These are phyloP conservation scores for Domatiomyces catenatus DNA, from an alignment of 2,329 filamentous ascomycete genomes.

Conservation along the genomic window DNA sequence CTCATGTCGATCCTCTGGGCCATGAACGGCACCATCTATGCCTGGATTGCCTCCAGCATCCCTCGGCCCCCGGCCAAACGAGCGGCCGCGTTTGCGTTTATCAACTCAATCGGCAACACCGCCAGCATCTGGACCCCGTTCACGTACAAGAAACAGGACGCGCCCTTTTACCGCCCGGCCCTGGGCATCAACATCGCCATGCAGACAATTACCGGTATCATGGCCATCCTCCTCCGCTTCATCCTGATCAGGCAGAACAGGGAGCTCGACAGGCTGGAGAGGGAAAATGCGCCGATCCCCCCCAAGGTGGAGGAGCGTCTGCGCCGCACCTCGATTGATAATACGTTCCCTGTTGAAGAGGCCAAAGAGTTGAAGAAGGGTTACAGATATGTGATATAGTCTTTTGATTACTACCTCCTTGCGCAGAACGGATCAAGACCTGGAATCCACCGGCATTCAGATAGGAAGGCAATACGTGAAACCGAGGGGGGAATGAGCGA, in stretches of 20 bases:
- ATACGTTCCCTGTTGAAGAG: slow-evolving; percentile 35
- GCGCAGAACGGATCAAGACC: too few relatives aligned
- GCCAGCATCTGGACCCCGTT: slow-evolving; percentile 38
- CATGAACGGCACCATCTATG: slow-evolving; percentile 35
- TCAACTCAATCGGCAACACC: slow-evolving; percentile 39
- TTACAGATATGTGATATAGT: slow-evolving; percentile 37
- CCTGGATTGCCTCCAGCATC: slow-evolving; percentile 37
- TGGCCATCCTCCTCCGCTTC: slow-evolving; percentile 25
- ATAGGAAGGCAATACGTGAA: too few relatives aligned
- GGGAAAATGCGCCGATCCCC: slow-evolving; percentile 30
- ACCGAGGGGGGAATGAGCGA: too few relatives aligned
- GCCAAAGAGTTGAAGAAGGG: slow-evolving; percentile 39
- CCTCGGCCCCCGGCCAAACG: slow-evolving; percentile 40
- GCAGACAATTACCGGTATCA: slow-evolving; percentile 23
- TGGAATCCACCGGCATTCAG: too few relatives aligned
- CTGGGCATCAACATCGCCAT: slow-evolving; percentile 29
- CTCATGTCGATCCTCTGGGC: slow-evolving; percentile 42
- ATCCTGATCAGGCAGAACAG: slow-evolving; percentile 34
- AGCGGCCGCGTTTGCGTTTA: slow-evolving; percentile 38
- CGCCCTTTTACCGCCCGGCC: slow-evolving; percentile 26
- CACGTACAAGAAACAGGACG: slow-evolving; percentile 28
- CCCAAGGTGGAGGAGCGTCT: slow-evolving; percentile 34
- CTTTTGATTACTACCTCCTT: too few relatives aligned
- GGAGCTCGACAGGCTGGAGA: slow-evolving; percentile 33
- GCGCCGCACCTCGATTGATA: slow-evolving; percentile 36